A percentile compares a stretch with the other conserved stretches of the same genome.
phyloP scores from a whole-genome alignment of 2,329 filamentous ascomycete genomes.

The Xylariaceae sp. region DNA sequence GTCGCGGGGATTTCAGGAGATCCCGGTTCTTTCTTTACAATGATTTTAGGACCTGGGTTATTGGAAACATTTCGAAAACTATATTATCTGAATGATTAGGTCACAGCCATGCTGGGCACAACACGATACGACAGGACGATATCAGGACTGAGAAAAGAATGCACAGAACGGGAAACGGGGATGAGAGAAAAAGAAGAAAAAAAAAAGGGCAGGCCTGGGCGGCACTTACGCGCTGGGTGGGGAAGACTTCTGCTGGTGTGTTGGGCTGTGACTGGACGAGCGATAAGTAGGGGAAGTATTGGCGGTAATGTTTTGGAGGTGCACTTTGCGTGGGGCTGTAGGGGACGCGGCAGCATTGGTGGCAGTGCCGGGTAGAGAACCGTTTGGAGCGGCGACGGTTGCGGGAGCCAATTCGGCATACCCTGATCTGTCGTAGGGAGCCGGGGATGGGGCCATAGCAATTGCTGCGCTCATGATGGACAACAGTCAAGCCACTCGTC shows the following conservation, averaged over 20 bases:
- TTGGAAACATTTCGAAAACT: conserved; percentile 46
- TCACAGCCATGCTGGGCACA: neutral
- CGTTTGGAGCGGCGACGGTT: conserved; percentile 32
- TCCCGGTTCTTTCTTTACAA: conserved; percentile 93
- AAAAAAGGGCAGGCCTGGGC: conserved; percentile 7
- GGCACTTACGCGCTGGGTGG: conserved; percentile 54
- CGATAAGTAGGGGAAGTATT: conserved; percentile 37
- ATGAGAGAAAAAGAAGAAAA: conserved; percentile 15
- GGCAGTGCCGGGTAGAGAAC: conserved; percentile 20
- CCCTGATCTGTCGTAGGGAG: conserved; percentile 58
- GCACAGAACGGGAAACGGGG: neutral
- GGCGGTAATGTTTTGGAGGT: conserved; percentile 19
- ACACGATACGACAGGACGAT: neutral
- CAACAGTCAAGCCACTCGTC: neutral
- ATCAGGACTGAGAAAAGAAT: neutral
- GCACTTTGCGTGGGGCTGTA: conserved; percentile 40
- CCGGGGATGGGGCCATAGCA: conserved; percentile 63
- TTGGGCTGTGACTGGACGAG: conserved; percentile 50
- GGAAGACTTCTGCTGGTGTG: conserved; percentile 43
- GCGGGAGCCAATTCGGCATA: conserved; percentile 46
- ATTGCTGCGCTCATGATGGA: conserved; percentile 61
- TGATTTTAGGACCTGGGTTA: conserved; percentile 61
- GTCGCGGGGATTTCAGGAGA: conserved; percentile 74
- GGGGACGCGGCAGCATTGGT: conserved; percentile 34
- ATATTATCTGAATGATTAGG: conserved; percentile 28